phyloP scores from a whole-genome alignment of 2,329 filamentous ascomycete genomes.

The Fusarium proliferatum region DNA sequence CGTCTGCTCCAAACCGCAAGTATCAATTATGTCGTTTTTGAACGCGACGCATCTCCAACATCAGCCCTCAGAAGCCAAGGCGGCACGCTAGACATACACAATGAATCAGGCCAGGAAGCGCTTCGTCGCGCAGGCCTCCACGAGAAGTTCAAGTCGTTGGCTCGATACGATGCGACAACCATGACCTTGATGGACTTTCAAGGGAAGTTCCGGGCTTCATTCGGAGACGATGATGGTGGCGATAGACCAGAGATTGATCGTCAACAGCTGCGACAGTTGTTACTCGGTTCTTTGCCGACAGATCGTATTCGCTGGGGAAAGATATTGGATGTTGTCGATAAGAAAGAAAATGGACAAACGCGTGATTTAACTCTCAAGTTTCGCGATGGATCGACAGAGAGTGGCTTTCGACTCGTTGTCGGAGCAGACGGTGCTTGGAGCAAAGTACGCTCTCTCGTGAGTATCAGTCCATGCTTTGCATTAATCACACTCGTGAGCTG shows the following conservation, averaged over 20 bases:
- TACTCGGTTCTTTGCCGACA: not conserved
- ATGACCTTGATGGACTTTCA: constrained; percentile 6
- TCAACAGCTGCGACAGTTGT: not conserved
- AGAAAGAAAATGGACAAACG: fast-evolving
- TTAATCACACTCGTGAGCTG: fast-evolving
- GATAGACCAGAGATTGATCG: constrained; percentile 10
- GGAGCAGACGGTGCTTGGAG: constrained; percentile 14
- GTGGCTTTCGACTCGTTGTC: constrained; percentile 2
- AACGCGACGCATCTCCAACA: not conserved
- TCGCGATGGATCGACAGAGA: not conserved
- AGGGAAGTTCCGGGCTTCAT: not conserved
- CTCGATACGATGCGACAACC: not conserved
- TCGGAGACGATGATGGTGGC: not conserved
- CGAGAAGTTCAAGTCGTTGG: not conserved
- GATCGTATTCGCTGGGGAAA: constrained; percentile 5
- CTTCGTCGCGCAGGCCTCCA: not conserved
- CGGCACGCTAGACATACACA: not conserved
- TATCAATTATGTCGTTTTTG: not conserved
- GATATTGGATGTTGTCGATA: not conserved
- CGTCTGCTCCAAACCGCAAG: not conserved
- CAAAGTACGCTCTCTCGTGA: not conserved
- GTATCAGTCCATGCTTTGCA: fast-evolving
- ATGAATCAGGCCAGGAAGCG: not conserved
- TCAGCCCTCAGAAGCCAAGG: not conserved
- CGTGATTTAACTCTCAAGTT: not conserved